A percentile compares a stretch with the other conserved stretches of the same genome.
Conservation (phyloP, 805 yeast genomes). For the Hanseniaspora nectarophila region DNA sequence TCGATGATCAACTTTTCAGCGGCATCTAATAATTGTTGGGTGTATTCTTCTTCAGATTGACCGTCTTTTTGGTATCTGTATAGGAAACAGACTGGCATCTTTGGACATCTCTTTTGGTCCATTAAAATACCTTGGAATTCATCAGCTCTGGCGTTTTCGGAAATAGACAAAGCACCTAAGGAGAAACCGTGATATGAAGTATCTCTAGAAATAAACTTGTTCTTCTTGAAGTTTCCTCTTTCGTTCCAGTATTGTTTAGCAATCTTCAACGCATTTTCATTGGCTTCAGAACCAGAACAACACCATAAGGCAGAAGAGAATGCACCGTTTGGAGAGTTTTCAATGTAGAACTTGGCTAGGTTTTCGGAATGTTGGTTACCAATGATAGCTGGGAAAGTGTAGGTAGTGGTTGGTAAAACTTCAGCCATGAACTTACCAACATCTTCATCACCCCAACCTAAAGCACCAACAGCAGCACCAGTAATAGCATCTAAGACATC, state of each 20-base stretch:
- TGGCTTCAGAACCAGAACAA: conserved; percentile 56
- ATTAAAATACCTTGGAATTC: conserved; percentile 26
- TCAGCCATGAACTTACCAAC: conserved; percentile 30
- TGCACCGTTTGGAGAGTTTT: conserved; percentile 31
- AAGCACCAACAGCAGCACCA: conserved; percentile 43
- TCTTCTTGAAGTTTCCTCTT: conserved; percentile 33
- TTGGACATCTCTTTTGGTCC: conserved; percentile 23
- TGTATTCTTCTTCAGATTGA: conserved; percentile 33
- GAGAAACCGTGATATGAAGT: conserved; percentile 42
- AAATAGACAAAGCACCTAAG: conserved; percentile 36
- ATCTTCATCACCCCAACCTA: conserved; percentile 35
- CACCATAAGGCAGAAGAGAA: conserved; percentile 36
- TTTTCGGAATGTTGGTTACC: conserved; percentile 34
- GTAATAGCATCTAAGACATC: conserved; percentile 35
- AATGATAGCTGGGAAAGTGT: conserved; percentile 29
- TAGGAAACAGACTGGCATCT: conserved; percentile 29
- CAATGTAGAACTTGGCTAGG: conserved; percentile 33
- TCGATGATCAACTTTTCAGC: conserved; percentile 34
- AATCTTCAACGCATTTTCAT: conserved; percentile 54
- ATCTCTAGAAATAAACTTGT: conserved; percentile 34
- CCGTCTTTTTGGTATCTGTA: conserved; percentile 26
- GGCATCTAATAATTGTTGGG: conserved; percentile 30
- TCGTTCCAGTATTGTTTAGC: conserved; percentile 38
- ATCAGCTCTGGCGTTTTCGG: conserved; percentile 30
- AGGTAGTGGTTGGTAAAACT: conserved; percentile 31